Evolutionary conservation across 305 asterid genomes (phyloP).

Genomic region (Plantago lanceolata): DNA sequence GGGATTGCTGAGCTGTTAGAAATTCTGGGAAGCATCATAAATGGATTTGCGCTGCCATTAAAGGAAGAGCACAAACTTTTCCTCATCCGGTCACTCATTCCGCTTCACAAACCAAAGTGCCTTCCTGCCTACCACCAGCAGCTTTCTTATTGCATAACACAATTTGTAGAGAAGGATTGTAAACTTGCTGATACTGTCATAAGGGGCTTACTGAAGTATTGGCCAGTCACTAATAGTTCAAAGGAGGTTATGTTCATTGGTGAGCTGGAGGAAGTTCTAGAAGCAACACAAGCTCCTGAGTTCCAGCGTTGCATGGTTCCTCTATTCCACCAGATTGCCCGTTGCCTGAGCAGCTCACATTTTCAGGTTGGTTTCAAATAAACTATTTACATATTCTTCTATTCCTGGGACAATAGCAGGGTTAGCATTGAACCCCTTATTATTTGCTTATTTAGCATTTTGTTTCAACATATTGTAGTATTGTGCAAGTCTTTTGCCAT

Average conservation of each 20-base stretch:
- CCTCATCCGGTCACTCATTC: constrained; percentile 78
- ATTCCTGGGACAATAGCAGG: background rate
- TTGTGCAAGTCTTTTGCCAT: no score
- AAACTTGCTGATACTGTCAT: constrained; percentile 91
- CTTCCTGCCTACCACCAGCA: constrained; percentile 80
- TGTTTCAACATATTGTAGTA: background rate
- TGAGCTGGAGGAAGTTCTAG: constrained; percentile 87
- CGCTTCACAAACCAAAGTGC: constrained; percentile 90
- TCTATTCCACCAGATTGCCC: constrained; percentile 67
- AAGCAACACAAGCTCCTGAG: constrained; percentile 90
- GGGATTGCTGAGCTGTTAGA: constrained; percentile 89
- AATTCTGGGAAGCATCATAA: constrained; percentile 85
- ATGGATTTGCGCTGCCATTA: constrained; percentile 89
- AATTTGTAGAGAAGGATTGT: constrained; percentile 88
- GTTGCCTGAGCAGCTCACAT: constrained; percentile 82
- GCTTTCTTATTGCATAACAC: constrained; percentile 84
- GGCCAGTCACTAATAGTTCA: constrained; percentile 93
- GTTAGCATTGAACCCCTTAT: background rate
- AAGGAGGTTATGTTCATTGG: constrained; percentile 95
- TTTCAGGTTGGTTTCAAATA: constrained; percentile 65
- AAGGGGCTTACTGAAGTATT: constrained; percentile 78
- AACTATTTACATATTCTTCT: constrained; percentile 1
- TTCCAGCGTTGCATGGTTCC: constrained; percentile 96
- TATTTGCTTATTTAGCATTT: background rate
- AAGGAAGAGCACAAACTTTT: constrained; percentile 93